Evolutionary conservation across 768 basidiomycete species (phyloP), one percentile per base, ranked within the genome.

Genomic region (Mycena galericulata): DNA sequence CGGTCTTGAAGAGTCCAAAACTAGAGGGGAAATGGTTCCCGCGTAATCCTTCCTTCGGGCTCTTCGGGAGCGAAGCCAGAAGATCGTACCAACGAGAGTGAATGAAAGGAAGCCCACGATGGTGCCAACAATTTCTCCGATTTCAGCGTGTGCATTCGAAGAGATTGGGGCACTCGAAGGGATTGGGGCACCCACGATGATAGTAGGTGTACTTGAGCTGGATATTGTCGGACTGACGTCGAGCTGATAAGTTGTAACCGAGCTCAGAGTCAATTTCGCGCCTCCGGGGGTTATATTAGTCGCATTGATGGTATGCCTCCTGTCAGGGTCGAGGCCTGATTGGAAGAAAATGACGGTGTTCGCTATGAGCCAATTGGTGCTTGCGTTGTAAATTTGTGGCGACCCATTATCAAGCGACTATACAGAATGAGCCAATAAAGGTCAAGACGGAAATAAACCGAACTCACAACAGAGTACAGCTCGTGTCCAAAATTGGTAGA

Each of bases 381-480:
- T 68, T 18, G 18, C 67, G 41, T 68, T 68, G 22, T 41, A 62
- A 36, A 38, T 53, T 24, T 62, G 51, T 1, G 67, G 61, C 18
- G 12, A 18, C 15, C 4, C 56, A 30, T 63, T 40, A n/a, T 68
- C 67, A 41, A 68, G n/a, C 3, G 55, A 49, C 67, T 68, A 26
- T 30, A 12, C n/a, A 17, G 20, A 10, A 6, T 40, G 30, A 45
- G 38, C 43, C 24, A 8, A 24, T n/a, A 34, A 18, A 40, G 43
- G 11, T 2, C 20, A 20, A 2, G 17, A 14, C 22, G 26, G 20
- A 61, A 4, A 30, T 1, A 30, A 43, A 45, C 20, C n/a, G 56
- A 22, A 51, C 67, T 32, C 14, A 68, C 67, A 22, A 68, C 49
- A 32, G 67, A 68, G 27, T 62, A 68, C 0, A 68, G 51, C 18